Conservation (phyloP, 139 green algal species). For the Closterium sp. region DNA sequence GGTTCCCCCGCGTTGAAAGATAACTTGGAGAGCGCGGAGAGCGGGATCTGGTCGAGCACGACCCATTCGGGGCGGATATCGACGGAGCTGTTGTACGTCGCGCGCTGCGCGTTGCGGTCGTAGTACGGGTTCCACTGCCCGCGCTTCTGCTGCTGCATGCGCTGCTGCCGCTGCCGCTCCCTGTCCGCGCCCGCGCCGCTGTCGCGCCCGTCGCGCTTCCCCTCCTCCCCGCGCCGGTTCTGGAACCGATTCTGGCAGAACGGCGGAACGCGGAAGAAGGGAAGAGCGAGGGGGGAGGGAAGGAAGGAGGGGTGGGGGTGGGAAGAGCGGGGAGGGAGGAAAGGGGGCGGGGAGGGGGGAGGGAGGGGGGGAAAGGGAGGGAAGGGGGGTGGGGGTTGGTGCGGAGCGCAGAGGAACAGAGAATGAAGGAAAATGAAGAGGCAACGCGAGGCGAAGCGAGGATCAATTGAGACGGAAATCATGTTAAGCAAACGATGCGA, state of each 20-base stretch:
- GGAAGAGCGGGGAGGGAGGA: neutral
- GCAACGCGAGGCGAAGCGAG: neutral
- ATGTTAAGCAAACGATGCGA: neutral
- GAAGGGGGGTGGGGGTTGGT: too few relatives aligned
- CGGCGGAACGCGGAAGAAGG: too few relatives aligned
- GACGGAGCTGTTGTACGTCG: slow-evolving; percentile 56
- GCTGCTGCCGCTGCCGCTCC: slow-evolving; percentile 59
- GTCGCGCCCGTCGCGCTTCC: slow-evolving; percentile 42
- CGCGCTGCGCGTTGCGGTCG: slow-evolving; percentile 60
- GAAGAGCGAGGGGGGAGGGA: neutral
- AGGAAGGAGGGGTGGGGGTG: too few relatives aligned
- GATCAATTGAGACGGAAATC: neutral
- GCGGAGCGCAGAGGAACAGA: too few relatives aligned
- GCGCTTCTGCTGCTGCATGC: slow-evolving; percentile 58
- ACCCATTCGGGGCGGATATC: slow-evolving; percentile 92
- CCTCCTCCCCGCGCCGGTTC: slow-evolving; percentile 45
- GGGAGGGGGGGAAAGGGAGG: neutral
- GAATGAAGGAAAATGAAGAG: too few relatives aligned
- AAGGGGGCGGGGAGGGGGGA: too few relatives aligned
- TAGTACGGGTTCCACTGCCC: slow-evolving; percentile 54
- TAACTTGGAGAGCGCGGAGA: slow-evolving; percentile 81
- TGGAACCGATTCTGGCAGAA: slow-evolving; percentile 62
- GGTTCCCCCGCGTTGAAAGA: slow-evolving; percentile 60
- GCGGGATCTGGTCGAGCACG: slow-evolving; percentile 89
- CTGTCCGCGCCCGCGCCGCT: slow-evolving; percentile 52